phyloP scores from a whole-genome alignment of 2,329 filamentous ascomycete genomes.

The Ascochyta pisi region DNA sequence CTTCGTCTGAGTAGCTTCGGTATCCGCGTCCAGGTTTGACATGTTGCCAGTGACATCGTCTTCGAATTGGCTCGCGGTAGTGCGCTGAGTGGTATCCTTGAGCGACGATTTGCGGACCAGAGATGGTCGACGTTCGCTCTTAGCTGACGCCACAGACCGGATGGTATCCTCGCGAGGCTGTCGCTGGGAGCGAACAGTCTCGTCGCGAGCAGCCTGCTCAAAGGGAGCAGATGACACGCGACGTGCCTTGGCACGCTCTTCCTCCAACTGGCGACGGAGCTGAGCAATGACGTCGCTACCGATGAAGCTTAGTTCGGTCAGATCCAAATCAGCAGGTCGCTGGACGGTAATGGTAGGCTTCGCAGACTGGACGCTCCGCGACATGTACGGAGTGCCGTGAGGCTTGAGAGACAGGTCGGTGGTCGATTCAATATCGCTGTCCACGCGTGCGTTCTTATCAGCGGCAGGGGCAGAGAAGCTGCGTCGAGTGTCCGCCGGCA shows the following conservation, averaged over 20 bases:
- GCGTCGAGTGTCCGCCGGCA: conserved; percentile 28
- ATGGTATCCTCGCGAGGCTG: conserved; percentile 50
- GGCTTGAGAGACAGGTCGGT: conserved; percentile 50
- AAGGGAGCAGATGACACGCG: conserved; percentile 26
- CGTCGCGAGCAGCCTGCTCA: conserved; percentile 45
- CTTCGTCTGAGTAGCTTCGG: conserved; percentile 39
- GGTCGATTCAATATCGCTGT: conserved; percentile 46
- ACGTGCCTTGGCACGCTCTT: conserved; percentile 57
- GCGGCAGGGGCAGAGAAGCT: conserved; percentile 44
- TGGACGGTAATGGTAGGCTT: conserved; percentile 32
- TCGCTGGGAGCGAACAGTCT: conserved; percentile 50
- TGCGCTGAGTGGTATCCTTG: conserved; percentile 56
- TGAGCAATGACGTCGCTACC: conserved; percentile 60
- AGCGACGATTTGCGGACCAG: conserved; percentile 63
- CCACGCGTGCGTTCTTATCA: conserved; percentile 30
- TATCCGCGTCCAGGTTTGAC: conserved; percentile 36
- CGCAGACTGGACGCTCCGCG: conserved; percentile 29
- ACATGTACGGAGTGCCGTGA: conserved; percentile 37
- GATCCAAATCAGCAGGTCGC: conserved; percentile 39
- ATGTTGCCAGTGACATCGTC: conserved; percentile 46
- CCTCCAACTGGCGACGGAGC: conserved; percentile 62
- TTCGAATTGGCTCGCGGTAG: conserved; percentile 39
- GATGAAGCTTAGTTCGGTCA: conserved; percentile 64
- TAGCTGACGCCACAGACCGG: conserved; percentile 46
- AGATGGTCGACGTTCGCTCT: conserved; percentile 49